Conservation (phyloP, 139 green algal species). For the Coccomyxa sp. region DNA sequence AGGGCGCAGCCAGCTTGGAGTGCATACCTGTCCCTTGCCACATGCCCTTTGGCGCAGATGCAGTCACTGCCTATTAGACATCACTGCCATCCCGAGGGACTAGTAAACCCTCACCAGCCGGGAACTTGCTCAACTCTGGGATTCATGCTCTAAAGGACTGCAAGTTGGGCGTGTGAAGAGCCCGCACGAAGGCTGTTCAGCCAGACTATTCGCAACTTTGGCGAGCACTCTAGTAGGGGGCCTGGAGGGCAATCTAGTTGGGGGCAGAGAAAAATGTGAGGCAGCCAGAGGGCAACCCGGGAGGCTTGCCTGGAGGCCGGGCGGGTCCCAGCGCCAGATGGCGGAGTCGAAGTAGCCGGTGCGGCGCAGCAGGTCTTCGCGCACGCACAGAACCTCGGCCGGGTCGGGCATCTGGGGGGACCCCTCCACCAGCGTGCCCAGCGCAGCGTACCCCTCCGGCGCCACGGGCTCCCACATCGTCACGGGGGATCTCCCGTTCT, state of each 20-base stretch:
- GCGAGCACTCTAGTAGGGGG: neutral
- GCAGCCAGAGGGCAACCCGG: neutral
- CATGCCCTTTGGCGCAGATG: neutral
- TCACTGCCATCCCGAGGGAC: too few relatives aligned
- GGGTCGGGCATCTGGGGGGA: constrained; percentile 50
- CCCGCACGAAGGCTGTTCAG: neutral
- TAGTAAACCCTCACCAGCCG: too few relatives aligned
- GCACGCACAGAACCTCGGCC: constrained; percentile 53
- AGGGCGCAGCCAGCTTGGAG: neutral
- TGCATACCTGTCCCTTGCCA: neutral
- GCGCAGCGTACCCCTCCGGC: constrained; percentile 49
- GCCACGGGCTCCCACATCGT: constrained; percentile 77
- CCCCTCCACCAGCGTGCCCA: constrained; percentile 62
- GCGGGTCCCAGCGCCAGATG: constrained; percentile 59
- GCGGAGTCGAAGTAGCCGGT: constrained; percentile 42
- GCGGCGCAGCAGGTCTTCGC: constrained; percentile 42
- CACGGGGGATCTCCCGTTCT: constrained; percentile 44
- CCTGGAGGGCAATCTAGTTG: neutral
- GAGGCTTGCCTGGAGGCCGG: constrained; percentile 7
- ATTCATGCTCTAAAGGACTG: neutral
- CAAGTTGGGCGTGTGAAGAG: neutral
- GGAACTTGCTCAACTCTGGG: too few relatives aligned
- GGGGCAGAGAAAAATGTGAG: neutral
- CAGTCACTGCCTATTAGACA: neutral
- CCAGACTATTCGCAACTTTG: too few relatives aligned